Evolutionary conservation across 2,329 filamentous ascomycete genomes (phyloP), one percentile per base, ranked within the genome.

Genomic region (Fusarium agapanthi): DNA sequence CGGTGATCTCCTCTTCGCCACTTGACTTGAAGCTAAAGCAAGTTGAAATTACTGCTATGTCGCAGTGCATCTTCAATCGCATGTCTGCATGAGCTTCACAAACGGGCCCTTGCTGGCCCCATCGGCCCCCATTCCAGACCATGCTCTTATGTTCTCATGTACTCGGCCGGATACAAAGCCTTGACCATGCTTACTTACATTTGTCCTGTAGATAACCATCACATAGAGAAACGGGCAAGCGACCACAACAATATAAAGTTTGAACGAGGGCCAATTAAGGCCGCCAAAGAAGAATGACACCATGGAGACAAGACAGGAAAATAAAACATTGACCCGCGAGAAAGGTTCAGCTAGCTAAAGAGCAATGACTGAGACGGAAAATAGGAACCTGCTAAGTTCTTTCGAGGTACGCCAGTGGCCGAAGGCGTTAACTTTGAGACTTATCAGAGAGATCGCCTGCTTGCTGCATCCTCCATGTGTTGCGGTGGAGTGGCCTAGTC

Each of bases 401-500:
- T 69, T 74, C 61, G 74, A 71, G 65, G 75, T 77, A 75, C 72
- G 64, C 73, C 74, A 73, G 69, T 77, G 73, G 72, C 55, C 73
- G 69, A 76, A 72, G 74, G 75, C 74, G 76, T 77, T 76, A 77
- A 77, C 74, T 77, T 77, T 77, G 75, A 72, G 74, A 77, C 75
- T 77, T 77, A 76, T 77, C 74, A 83, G 82, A 86, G 84, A 86
- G 84, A 86, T 86, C 84, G 84, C 75, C 79, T 81, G 79, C 79
- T 79, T 78, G 81, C 83, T 86, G 84, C 84, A 84, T 84, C 81
- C 77, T 76, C 76, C 75, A 77, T 79, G 77, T 78, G 77, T 77
- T 67, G 83, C 82, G 83, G 88, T 90, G 88, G 89, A 89, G 87
- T 86, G 87, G 85, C 83, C 84, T 89, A 88, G 87, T 87, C 85